Evolutionary conservation across 140 eudicot genomes (phyloP), one percentile per base, ranked within the genome.

Genomic region (Bidens hawaiensis): DNA sequence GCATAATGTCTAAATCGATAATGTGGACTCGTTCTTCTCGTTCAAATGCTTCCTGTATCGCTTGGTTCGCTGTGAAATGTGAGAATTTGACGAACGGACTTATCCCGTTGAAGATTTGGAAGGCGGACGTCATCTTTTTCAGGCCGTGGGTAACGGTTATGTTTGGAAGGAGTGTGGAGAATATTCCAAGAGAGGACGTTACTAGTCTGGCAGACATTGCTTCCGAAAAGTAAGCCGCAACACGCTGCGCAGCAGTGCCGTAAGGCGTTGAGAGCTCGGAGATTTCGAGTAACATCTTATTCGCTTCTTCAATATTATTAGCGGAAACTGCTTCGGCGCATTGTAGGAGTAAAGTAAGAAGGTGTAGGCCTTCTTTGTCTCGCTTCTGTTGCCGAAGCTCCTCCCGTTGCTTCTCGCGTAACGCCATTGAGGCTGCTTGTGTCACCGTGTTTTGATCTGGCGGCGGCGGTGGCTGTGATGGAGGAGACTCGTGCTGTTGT

Each of bases 71-170:
- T 0, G 99, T 93, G 74, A 93, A 93, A 72, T 93, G 99, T 0
- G 96, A 88, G 67, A 93, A 93, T 51, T 93, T 93, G 5, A 93
- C 95, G 16, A 93, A 88, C 13, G 99, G 99, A 70, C 99, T 93
- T 30, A 93, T 93, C 9, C 99, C 99, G 17, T 93, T 93, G 61
- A 93, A 93, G 34, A 93, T 86, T 24, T 93, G 99, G 61, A 93
- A 93, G 0, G 99, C 99, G 0, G 99, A 88, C 1, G 88, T 81
- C 71, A 85, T 74, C 65, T 81, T 93, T 33, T 80, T 85, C 33
- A 73, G 72, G 2, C 73, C 79, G 6, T 79, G 87, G 17, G 76
- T 67, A 46, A 73, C 58, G 1, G 60, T 64, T n/a, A 49, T 40
- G 13, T 65, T 58, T 2, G 81, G 33, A 4, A 95, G 87, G 21